Evolutionary conservation across 495 filamentous ascomycete species (phyloP).

Genomic region (Daldinia concentrica): DNA sequence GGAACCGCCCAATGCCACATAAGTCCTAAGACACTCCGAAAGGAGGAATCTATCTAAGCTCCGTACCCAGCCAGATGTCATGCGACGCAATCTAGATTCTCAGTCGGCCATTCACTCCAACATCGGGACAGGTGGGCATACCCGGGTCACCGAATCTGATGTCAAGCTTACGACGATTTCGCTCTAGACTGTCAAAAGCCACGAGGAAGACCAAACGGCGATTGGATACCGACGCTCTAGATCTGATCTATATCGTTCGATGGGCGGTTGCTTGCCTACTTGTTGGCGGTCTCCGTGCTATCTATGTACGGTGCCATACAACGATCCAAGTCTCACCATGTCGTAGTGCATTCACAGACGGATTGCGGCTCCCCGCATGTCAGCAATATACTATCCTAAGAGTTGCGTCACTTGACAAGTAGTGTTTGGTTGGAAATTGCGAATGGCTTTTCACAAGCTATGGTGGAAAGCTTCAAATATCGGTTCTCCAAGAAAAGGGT

Average conservation of each 20-base stretch:
- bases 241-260: constrained; percentile 18
- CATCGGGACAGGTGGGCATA: constrained; percentile 18
- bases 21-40: constrained; percentile 12
- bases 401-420: constrained; percentile 28
- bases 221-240: constrained; percentile 15
- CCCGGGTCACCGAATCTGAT: background rate
- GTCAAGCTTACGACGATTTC: constrained; percentile 14
- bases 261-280: background rate
- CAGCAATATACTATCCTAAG: constrained; percentile 1
- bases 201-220: background rate
- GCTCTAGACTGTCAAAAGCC: constrained; percentile 3
- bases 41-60: constrained; percentile 20
- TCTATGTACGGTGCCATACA: background rate
- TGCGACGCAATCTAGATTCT: constrained; percentile 9
- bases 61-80: constrained; percentile 12
- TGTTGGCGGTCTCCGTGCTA: constrained; percentile 13
- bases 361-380: constrained; percentile 24
- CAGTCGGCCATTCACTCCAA: constrained; percentile 1
- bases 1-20: constrained; percentile 6
- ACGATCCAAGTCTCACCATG: constrained; percentile 1
- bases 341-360: constrained; percentile 1
- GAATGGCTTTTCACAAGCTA: constrained; percentile 11
- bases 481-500: constrained; percentile 16
- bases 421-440: constrained; percentile 3
- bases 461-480: constrained; percentile 1